Evolutionary conservation across 805 yeast genomes (phyloP).

Genomic region (Metschnikowia hibisci): DNA sequence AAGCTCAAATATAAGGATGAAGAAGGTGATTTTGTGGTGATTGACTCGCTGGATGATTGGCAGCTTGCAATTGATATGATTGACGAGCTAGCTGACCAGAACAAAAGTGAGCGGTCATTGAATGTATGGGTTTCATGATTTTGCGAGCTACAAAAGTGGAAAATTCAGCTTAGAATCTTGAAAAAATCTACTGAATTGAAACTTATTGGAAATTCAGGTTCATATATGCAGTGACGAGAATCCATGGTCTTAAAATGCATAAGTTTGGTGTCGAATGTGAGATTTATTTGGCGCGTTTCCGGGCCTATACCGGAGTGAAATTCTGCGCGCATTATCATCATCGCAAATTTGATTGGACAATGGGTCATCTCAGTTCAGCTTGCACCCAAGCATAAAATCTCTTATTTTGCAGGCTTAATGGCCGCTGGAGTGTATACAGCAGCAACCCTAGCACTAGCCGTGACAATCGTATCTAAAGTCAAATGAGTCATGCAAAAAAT

Average conservation of each 20-base stretch:
- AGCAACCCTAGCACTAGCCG: too few species aligned
- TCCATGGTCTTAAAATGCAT: too few species aligned
- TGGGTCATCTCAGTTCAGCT: too few species aligned
- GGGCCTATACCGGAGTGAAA: neutral
- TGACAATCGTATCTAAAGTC: too few species aligned
- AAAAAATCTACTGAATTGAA: neutral
- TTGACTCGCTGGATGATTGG: conserved; percentile 88
- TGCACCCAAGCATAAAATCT: too few species aligned
- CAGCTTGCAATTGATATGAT: conserved; percentile 68
- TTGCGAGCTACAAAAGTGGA: neutral
- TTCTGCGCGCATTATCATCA: conserved; percentile 10
- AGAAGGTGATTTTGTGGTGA: conserved; percentile 88
- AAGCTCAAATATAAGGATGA: conserved; percentile 85
- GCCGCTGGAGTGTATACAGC: too few species aligned
- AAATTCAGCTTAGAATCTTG: too few species aligned
- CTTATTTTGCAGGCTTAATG: too few species aligned
- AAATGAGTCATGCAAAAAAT: too few species aligned
- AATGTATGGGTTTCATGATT: conserved; percentile 40
- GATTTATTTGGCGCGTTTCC: neutral
- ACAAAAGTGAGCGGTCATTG: conserved; percentile 21
- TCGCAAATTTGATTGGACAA: conserved; percentile 14
- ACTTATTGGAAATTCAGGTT: neutral
- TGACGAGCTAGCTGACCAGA: conserved; percentile 28
- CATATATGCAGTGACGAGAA: too few species aligned
- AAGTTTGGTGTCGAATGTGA: neutral